phyloP scores from a whole-genome alignment of 2,329 filamentous ascomycete species.

The Aspergillus sp. region DNA sequence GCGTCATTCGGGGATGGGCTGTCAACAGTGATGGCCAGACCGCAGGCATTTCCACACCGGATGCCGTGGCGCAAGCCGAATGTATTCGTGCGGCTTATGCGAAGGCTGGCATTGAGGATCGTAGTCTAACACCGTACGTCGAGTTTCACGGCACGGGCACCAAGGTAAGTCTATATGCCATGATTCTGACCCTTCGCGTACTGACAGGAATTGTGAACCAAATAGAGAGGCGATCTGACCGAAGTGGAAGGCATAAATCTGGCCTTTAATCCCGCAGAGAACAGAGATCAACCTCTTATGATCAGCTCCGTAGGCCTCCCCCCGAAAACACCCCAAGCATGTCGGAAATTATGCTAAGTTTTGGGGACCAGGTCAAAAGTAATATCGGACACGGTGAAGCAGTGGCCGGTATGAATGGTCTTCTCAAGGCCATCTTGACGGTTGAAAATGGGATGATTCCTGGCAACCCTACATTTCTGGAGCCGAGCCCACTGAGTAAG shows the following conservation, averaged over 20 bases:
- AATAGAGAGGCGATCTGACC: conserved; percentile 27
- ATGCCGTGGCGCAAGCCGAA: conserved; percentile 2
- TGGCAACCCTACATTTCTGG: conserved; percentile 28
- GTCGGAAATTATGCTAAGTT: not conserved
- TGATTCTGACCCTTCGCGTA: not conserved
- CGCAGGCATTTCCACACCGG: conserved; percentile 6
- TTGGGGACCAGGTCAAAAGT: conserved; percentile 22
- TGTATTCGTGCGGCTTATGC: conserved; percentile 5
- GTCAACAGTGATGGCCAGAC: conserved; percentile 26
- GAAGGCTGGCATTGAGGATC: conserved; percentile 32
- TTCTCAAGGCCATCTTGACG: conserved; percentile 29
- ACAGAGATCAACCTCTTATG: conserved; percentile 9
- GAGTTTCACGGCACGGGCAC: conserved; percentile 47
- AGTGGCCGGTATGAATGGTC: conserved; percentile 26
- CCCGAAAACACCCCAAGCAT: not conserved
- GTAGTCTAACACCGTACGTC: conserved; percentile 34
- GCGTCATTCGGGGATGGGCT: conserved; percentile 27
- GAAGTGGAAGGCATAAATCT: conserved; percentile 25
- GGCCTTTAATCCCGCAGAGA: conserved; percentile 17
- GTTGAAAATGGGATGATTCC: conserved; percentile 31
- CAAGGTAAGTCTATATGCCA: not conserved
- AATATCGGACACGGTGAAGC: conserved; percentile 32
- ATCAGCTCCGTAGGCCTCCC: conserved; percentile 22
- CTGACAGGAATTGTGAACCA: not conserved
- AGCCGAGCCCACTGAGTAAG: conserved; percentile 18